These are phyloP conservation scores for Eragrostis tef DNA, from an alignment of 202 grass and related monocot species.

Conservation along the genomic window DNA sequence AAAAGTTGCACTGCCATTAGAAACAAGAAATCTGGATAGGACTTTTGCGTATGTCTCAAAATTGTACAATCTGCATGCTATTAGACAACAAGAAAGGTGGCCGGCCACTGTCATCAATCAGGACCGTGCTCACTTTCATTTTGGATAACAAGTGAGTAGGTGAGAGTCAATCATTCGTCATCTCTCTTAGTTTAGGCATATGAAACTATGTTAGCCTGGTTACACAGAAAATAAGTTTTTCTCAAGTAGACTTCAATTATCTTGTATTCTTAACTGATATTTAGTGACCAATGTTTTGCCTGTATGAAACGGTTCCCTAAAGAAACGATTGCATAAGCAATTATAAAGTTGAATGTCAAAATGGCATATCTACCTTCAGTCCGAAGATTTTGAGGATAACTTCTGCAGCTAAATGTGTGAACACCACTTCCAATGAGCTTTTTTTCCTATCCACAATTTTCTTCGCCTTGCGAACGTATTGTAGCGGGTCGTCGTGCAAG, in stretches of 20 bases:
- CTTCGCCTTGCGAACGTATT: conserved; percentile 81
- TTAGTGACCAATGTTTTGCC: neutral
- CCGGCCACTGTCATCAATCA: neutral
- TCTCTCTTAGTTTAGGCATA: conserved; percentile 18
- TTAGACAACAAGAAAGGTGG: conserved; percentile 21
- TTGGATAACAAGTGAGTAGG: neutral
- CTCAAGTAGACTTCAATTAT: neutral
- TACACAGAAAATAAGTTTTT: conserved; percentile 7
- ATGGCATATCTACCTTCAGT: conserved; percentile 54
- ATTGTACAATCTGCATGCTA: conserved; percentile 14
- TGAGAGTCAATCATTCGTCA: neutral
- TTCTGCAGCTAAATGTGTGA: conserved; percentile 64
- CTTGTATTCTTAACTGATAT: neutral
- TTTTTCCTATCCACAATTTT: conserved; percentile 75
- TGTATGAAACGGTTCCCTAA: neutral
- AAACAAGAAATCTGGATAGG: neutral
- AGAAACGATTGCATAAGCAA: neutral
- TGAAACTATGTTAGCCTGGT: conserved; percentile 15
- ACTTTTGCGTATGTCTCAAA: neutral
- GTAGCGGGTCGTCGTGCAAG: conserved; percentile 56
- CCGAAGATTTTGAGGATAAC: conserved; percentile 73
- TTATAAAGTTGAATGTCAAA: neutral
- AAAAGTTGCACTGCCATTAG: conserved; percentile 42
- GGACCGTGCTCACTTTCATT: neutral
- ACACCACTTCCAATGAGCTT: conserved; percentile 72